Evolutionary conservation across 169 alveolate genomes (phyloP).

Genomic region (Cryptosporidium andersoni): DNA sequence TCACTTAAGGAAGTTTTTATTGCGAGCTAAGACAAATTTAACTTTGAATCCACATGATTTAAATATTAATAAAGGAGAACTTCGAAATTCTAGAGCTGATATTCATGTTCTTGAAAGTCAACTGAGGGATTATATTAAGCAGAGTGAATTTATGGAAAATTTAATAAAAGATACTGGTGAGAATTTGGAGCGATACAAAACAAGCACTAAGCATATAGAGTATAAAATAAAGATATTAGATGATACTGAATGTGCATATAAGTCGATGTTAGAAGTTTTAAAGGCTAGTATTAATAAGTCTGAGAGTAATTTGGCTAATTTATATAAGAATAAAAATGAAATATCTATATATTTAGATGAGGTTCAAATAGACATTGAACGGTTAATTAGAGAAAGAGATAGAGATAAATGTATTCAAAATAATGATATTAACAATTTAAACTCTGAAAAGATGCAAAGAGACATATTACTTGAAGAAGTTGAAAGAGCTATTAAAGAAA

Average conservation of each 20-base stretch:
- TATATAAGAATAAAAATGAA: constrained; percentile 8
- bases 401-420: neutral
- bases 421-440: neutral
- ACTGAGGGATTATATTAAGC: too few species aligned
- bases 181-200: too few species aligned
- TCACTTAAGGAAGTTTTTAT: neutral
- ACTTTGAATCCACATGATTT: too few species aligned
- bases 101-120: too few species aligned
- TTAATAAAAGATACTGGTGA: neutral
- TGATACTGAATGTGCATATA: neutral
- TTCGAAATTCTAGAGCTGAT: too few species aligned
- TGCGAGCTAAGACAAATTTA: too few species aligned
- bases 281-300: neutral
- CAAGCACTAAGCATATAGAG: too few species aligned
- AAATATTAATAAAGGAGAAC: too few species aligned
- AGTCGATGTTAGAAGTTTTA: neutral
- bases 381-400: constrained; percentile 2
- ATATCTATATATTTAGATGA: constrained; percentile 19
- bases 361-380: constrained; percentile 15
- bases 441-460: constrained; percentile 1
- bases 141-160: neutral
- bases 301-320: neutral
- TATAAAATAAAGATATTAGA: neutral
- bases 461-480: constrained; percentile 13
- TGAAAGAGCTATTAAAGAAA: neutral